Evolutionary conservation across 768 basidiomycete genomes (phyloP).

Genomic region (Aureoboletus auriporus): DNA sequence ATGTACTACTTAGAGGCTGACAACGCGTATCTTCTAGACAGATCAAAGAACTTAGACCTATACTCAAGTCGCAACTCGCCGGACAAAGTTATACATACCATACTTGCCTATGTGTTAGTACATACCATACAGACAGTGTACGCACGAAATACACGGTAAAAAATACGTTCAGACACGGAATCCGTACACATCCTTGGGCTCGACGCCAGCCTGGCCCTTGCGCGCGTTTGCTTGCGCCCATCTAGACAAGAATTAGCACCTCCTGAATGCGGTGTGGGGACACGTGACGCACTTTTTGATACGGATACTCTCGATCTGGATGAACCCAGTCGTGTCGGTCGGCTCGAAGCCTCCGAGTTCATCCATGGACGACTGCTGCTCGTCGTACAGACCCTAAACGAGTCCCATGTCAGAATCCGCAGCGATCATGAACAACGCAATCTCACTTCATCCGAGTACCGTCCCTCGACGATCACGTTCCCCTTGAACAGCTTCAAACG

Average conservation of each 20-base stretch:
- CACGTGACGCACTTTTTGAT: slow-evolving; percentile 80
- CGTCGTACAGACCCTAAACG: slow-evolving; percentile 85
- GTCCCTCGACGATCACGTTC: slow-evolving; percentile 91
- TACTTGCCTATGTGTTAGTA: no score
- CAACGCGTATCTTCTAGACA: no score
- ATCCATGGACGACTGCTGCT: slow-evolving; percentile 95
- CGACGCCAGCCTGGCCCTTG: slow-evolving; percentile 78
- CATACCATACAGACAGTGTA: no score
- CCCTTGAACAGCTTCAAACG: slow-evolving; percentile 93
- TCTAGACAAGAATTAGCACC: slow-evolving; percentile 33
- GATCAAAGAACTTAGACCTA: no score
- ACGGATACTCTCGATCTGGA: slow-evolving; percentile 94
- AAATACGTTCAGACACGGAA: slow-evolving; percentile 42
- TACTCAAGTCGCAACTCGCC: no score
- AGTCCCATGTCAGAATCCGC: neutral
- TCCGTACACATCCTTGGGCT: slow-evolving; percentile 77
- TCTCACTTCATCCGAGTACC: slow-evolving; percentile 76
- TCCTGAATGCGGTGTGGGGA: neutral
- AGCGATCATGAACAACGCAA: neutral
- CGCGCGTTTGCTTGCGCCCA: slow-evolving; percentile 87
- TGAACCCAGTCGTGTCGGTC: slow-evolving; percentile 92
- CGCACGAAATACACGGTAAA: neutral
- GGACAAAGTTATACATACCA: no score
- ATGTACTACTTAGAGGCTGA: no score
- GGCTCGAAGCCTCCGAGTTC: slow-evolving; percentile 98